Conservation (phyloP, 148 eudicot species). For the Camellia japonica region DNA sequence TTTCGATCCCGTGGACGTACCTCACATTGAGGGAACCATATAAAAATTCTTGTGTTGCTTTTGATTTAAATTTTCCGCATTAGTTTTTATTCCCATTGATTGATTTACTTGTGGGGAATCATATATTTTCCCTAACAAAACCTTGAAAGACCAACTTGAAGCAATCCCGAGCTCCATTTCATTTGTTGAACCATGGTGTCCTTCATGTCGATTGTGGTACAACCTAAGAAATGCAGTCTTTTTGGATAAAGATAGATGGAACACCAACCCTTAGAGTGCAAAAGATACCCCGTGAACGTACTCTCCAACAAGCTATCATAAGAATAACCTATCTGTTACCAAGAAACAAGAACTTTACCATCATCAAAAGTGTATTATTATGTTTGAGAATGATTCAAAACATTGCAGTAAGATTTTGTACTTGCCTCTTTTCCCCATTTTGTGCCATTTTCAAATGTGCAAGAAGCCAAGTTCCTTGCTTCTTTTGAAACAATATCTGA, state of each 20-base stretch:
- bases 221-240: conserved; percentile 15
- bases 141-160: conserved; percentile 16
- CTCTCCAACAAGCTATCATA: conserved; percentile 16
- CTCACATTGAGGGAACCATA: no score
- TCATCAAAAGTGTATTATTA: no score
- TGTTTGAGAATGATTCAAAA: no score
- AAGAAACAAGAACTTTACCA: no score
- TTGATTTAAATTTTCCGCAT: no score
- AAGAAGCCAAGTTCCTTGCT: conserved; percentile 5
- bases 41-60: no score
- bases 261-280: conserved; percentile 12
- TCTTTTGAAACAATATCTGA: neutral
- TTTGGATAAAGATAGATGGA: conserved; percentile 17
- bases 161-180: conserved; percentile 11
- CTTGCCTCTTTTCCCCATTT: conserved; percentile 21
- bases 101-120: no score
- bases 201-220: conserved; percentile 10
- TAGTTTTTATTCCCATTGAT: no score
- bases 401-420: neutral
- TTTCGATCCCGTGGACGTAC: no score
- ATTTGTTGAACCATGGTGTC: neutral
- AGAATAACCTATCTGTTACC: conserved; percentile 11
- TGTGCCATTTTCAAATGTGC: conserved; percentile 13
- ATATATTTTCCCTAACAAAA: neutral
- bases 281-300: conserved; percentile 11